These are phyloP conservation scores for Endogone sp. DNA, from an alignment of 192 early-diverging fungal species.

Conservation along the genomic window DNA sequence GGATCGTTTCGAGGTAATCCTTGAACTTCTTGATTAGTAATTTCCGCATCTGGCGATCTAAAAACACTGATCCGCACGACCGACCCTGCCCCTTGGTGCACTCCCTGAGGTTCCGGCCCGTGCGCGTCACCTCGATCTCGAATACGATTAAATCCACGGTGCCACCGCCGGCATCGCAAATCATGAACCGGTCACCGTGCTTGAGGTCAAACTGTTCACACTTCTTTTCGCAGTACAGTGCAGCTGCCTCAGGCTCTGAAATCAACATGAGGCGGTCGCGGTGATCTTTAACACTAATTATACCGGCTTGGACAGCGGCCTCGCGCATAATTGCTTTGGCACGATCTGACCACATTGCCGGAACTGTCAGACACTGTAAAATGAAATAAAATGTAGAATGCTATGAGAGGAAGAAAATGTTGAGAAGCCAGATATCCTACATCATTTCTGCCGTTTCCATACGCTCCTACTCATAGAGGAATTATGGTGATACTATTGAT, in stretches of 20 bases:
- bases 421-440: too few species aligned
- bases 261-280: conserved; percentile 39
- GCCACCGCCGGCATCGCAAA: conserved; percentile 51
- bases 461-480: too few species aligned
- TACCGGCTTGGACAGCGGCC: conserved; percentile 39
- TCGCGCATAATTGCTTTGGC: conserved; percentile 50
- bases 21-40: conserved; percentile 29
- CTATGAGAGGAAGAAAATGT: too few species aligned
- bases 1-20: conserved; percentile 11
- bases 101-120: conserved; percentile 30
- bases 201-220: conserved; percentile 47
- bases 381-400: conserved; percentile 14
- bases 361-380: conserved; percentile 34
- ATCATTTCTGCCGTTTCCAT: too few species aligned
- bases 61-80: conserved; percentile 50
- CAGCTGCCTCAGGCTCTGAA: conserved; percentile 50
- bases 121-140: conserved; percentile 26
- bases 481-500: too few species aligned
- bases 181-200: conserved; percentile 49
- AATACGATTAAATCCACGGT: conserved; percentile 51
- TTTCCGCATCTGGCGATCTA: conserved; percentile 43
- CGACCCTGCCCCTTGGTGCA: conserved; percentile 43
- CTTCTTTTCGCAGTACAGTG: conserved; percentile 47
- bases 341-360: conserved; percentile 48
- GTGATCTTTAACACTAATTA: conserved; percentile 36